Percentiles rank a stretch among this genome's conserved stretches.
These are phyloP conservation scores for Rachicladosporium sp. DNA, from an alignment of 2,329 filamentous ascomycete species.

Conservation along the genomic window DNA sequence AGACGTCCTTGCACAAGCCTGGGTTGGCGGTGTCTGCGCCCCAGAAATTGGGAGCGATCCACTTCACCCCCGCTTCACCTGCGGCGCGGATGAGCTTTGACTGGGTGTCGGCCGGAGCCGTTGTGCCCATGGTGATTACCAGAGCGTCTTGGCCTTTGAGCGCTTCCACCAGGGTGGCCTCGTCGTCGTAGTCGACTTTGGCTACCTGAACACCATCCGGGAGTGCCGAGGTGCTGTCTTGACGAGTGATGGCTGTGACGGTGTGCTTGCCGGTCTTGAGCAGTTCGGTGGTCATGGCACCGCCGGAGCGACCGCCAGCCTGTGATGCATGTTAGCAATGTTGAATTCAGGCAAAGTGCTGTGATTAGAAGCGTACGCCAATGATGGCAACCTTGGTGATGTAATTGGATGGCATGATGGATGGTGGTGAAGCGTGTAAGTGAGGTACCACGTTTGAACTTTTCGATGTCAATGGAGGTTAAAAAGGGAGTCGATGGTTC, in stretches of 20 bases:
- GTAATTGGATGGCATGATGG: conserved; percentile 6
- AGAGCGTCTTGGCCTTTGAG: conserved; percentile 27
- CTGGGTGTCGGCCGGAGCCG: conserved; percentile 20
- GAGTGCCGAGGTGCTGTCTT: conserved; percentile 29
- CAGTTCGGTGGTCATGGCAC: conserved; percentile 27
- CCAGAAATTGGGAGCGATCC: conserved; percentile 30
- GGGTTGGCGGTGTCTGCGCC: conserved; percentile 18
- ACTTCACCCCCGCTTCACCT: conserved; percentile 26
- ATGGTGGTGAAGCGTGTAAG: too few relatives aligned
- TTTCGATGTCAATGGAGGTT: too few relatives aligned
- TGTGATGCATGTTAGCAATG: conserved; percentile 3
- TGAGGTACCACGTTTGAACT: too few relatives aligned
- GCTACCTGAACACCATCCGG: conserved; percentile 29
- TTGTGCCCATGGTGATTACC: conserved; percentile 26
- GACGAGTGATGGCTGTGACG: conserved; percentile 39
- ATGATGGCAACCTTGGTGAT: conserved; percentile 30
- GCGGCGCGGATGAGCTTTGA: conserved; percentile 23
- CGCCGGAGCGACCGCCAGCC: conserved; percentile 29
- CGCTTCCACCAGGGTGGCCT: conserved; percentile 23
- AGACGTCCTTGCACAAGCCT: conserved; percentile 12
- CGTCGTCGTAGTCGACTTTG: conserved; percentile 37
- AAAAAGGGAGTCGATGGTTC: too few relatives aligned
- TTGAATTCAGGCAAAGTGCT: neutral
- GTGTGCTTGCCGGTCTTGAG: conserved; percentile 34
- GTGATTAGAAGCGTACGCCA: conserved; percentile 15